Base-by-base conservation (phyloP, 257 asterid genomes). In the Rubia yunnanensis region DNA sequence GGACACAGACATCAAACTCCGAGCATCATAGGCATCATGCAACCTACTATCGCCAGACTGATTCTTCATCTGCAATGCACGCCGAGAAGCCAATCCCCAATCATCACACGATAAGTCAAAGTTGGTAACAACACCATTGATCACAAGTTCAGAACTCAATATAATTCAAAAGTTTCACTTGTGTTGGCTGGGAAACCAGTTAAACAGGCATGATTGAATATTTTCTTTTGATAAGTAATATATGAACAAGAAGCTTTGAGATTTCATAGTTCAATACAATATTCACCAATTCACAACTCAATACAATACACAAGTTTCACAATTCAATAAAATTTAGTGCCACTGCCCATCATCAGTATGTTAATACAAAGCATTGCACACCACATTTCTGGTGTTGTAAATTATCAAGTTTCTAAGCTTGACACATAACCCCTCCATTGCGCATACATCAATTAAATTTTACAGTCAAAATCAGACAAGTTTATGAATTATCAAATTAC, bases 11-110 rank as follows among this genome's bases (percentile, higher is more conserved):
- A 92, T 76, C 96, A 92, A 65, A 84, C 67, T 38, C 97, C 97
- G 34, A 89, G 94, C 95, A 87, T 84, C 81, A 89, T 68, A 57
- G 99, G 99, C 94, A 86, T 87, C 97, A 92, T 86, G 73, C 99
- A 92, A 53, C 91, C 99, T 61, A 92, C 95, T 59, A 79, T 67
- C 23, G 97, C 96, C 65, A 84, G 74, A 82, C 97, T 87, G 23
- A 84, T 91, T 75, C 85, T 87, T 50, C 96, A 88, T 80, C 97
- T 92, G 72, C 69, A 53, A 52, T 64, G 32, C 22, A 10, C 18
- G 60, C 55, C 30, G 28, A 78, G 58, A 22, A 11, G 48, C 9
- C 44, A 3, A 63, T 41, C 15, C 27, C n/a, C n/a, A n/a, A 8
- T 8, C 46, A 44, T 44, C 22, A 22, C 28, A 20, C 7, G 20